Base-by-base conservation (phyloP, 2,329 filamentous ascomycete species). In the Ophiocordyceps polyrhachis-furcata region DNA sequence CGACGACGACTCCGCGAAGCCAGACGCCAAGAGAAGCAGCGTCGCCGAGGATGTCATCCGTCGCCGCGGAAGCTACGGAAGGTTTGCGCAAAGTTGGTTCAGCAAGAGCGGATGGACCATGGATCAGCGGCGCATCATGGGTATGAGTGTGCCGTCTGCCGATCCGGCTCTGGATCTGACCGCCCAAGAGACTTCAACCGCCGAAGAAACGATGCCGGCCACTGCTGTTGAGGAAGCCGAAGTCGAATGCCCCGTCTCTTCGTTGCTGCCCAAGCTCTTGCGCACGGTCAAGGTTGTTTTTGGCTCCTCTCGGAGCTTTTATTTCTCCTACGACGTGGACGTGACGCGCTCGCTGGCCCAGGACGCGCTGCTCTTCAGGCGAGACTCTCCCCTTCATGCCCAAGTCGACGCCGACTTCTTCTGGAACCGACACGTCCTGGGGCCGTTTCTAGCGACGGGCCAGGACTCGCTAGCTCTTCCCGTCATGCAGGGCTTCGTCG, bases 251-350 rank as follows among this genome's bases (percentile, higher is more conserved):
- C 55, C 45, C 12, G 60, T 62, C 15, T 61, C 65, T 7, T 53
- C 71, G 5, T 62, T 96, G 29, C 67, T 93, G 12, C 89, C 89
- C 1, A 93, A 94, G 56, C 69, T 96, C 37, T 62, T 98, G 40
- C 75, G 82, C 38, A 93, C 84, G 29, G 80, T 86, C 2, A 84
- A 84, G 55, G 75, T 96, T 45, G 75, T 94, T 48, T 89, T 95
- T 56, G 79, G 83, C 1, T 73, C 79, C 4, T 87, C 82, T 0
- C 73, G 74, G 49, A 95, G 85, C 58, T 96, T 95, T 61, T 96
- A 82, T 66, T 98, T 89, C 60, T 88, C 88, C 0, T 95, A 98
- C 59, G 91, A 98, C 51, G 74, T 89, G 57, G 88, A 98, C 58
- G 74, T 98, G 43, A 96, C 91, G 1, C 74, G 81, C 46, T 78